phyloP scores from a whole-genome alignment of 2,329 filamentous ascomycete species.

The Colletotrichum spaethianum region DNA sequence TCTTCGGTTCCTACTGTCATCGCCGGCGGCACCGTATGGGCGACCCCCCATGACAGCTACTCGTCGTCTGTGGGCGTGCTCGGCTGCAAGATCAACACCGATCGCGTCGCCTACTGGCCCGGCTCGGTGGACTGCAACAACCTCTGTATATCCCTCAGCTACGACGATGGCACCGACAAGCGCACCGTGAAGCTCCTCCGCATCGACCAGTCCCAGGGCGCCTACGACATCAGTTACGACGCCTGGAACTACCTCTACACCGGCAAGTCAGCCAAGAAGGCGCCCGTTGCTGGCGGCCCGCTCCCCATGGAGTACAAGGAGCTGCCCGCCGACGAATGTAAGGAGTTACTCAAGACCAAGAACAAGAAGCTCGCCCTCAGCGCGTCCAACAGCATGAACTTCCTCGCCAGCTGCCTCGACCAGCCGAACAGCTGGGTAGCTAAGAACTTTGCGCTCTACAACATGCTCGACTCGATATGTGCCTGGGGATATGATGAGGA shows the following conservation, averaged over 20 bases:
- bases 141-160: conserved; percentile 56
- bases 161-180: conserved; percentile 43
- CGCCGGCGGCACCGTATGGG: conserved; percentile 43
- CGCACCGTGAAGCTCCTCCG: conserved; percentile 46
- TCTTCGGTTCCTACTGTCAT: background rate
- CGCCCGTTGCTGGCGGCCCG: conserved; percentile 63
- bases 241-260: conserved; percentile 66
- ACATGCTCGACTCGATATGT: conserved; percentile 65
- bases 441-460: conserved; percentile 63
- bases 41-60: conserved; percentile 64
- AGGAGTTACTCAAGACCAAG: conserved; percentile 61
- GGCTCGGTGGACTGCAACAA: conserved; percentile 60
- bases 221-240: conserved; percentile 66
- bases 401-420: conserved; percentile 60
- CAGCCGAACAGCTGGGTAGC: conserved; percentile 61
- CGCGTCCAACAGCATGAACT: conserved; percentile 69
- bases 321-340: conserved; percentile 62
- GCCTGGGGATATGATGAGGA: conserved; percentile 61
- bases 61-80: conserved; percentile 65
- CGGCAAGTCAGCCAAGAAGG: conserved; percentile 59
- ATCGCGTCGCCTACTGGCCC: conserved; percentile 68
- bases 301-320: conserved; percentile 63
- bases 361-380: conserved; percentile 57
- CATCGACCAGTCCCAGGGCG: conserved; percentile 52
- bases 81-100: conserved; percentile 66